Evolutionary conservation across 1,284 basidiomycete species (phyloP), one percentile per base, ranked within the genome.

Genomic region (Ceratorhiza oryzae-sativae): DNA sequence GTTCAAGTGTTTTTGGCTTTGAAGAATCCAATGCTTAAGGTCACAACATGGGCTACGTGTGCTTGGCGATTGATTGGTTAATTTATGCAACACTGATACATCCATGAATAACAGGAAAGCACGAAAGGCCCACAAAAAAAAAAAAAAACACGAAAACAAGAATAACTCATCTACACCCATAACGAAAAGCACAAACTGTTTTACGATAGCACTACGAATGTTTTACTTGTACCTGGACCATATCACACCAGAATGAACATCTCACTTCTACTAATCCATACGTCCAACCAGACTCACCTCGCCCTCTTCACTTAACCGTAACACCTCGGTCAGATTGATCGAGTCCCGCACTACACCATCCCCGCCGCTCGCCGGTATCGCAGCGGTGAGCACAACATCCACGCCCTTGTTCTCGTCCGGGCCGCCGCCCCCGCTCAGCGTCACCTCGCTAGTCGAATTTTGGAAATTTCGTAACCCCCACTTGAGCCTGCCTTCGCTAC

Each of bases 401-500:
- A 34, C 53, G 0, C 30, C 53, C 53, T 56, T 56, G 32, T 30
- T n/a, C 32, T 56, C 53, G 32, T 56, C 32, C 13, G 32, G 53
- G 15, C 53, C 53, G 9, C 8, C 53, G 8, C 53, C 53, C 32
- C 53, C 53, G 18, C 53, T 56, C 32, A 56, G 9, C 32, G 53
- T 56, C 4, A 56, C 53, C 53, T 56, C 53, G 53, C 53, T 56
- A 5, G 53, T 36, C 32, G 53, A 56, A 18, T 56, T 6, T n/a
- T 56, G 53, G 18, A 56, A 56, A 34, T 56, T 56, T 15, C 53
- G 53, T n/a, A 56, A 36, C 20, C 53, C 53, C 53, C 53, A 56
- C 34, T 18, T 34, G 4, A 56, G 18, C 53, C 39, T 56, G 0
- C 53, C 53, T 9, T 23, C 53, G 32, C 53, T 56, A 20, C 53